Conservation (phyloP, 805 yeast species). For the Kazachstania viticola region DNA sequence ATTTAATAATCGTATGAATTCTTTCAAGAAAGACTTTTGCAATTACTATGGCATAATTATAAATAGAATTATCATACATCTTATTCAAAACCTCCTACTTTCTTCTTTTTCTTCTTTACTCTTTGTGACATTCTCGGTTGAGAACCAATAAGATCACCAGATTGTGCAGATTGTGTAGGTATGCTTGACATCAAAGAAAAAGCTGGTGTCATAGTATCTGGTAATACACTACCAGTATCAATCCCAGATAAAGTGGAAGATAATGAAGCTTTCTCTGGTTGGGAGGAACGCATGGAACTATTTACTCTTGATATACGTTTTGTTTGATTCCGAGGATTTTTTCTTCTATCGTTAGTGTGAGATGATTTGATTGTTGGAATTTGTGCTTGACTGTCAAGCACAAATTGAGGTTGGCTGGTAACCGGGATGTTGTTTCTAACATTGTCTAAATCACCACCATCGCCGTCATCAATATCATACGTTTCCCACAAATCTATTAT, state of each 20-base stretch:
- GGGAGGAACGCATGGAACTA: background rate
- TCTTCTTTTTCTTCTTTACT: slow-evolving; percentile 31
- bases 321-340: background rate
- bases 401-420: slow-evolving; percentile 11
- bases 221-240: slow-evolving; percentile 11
- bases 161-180: slow-evolving; percentile 3
- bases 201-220: slow-evolving; percentile 25
- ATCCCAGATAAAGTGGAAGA: too few species aligned
- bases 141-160: background rate
- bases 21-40: too few species aligned
- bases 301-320: background rate
- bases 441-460: background rate
- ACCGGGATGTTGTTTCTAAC: slow-evolving; percentile 1
- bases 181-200: slow-evolving; percentile 18
- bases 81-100: slow-evolving; percentile 39
- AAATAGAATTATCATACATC: too few species aligned
- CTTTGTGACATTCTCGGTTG: slow-evolving; percentile 5
- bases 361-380: slow-evolving; percentile 24
- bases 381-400: slow-evolving; percentile 14
- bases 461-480: slow-evolving; percentile 6
- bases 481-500: slow-evolving; percentile 19
- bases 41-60: too few species aligned
- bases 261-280: slow-evolving; percentile 2
- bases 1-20: too few species aligned
- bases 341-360: slow-evolving; percentile 7